Percentiles rank a stretch among this genome's conserved stretches.
Conservation (phyloP, 2,329 filamentous ascomycete species). For the Metarhizium sp. region DNA sequence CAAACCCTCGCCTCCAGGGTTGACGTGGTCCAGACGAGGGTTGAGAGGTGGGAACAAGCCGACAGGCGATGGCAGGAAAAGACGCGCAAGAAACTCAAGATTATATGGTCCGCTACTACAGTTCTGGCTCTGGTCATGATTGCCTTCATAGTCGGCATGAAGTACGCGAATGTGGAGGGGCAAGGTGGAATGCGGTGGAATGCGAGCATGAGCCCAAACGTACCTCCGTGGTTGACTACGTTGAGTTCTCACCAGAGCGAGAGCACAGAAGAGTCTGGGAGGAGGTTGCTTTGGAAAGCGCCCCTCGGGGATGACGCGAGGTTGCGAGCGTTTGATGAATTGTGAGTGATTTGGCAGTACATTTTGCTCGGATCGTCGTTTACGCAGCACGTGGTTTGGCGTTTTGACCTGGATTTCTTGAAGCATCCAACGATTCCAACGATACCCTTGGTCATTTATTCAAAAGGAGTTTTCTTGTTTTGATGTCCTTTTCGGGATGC, state of each 20-base stretch:
- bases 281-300: conserved; percentile 17
- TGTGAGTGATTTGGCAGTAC: conserved; percentile 20
- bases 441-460: too few species aligned
- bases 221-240: conserved; percentile 5
- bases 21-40: conserved; percentile 50
- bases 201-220: conserved; percentile 4
- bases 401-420: too few species aligned
- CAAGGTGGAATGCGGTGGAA: conserved; percentile 3
- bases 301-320: conserved; percentile 22
- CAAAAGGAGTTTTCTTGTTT: too few species aligned
- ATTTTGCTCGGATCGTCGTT: too few species aligned
- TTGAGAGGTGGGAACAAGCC: conserved; percentile 58
- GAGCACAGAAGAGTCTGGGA: conserved; percentile 10
- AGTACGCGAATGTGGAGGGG: conserved; percentile 10
- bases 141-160: conserved; percentile 28
- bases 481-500: too few species aligned
- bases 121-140: conserved; percentile 37
- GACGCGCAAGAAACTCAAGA: conserved; percentile 52
- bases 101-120: conserved; percentile 52
- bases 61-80: conserved; percentile 61
- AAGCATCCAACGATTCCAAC: too few species aligned
- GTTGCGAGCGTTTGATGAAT: conserved; percentile 36
- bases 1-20: conserved; percentile 52
- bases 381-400: too few species aligned
- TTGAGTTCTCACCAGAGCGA: conserved; percentile 10